These are phyloP conservation scores for Hericium rajendrae DNA, from an alignment of 768 basidiomycete species.

Conservation along the genomic window DNA sequence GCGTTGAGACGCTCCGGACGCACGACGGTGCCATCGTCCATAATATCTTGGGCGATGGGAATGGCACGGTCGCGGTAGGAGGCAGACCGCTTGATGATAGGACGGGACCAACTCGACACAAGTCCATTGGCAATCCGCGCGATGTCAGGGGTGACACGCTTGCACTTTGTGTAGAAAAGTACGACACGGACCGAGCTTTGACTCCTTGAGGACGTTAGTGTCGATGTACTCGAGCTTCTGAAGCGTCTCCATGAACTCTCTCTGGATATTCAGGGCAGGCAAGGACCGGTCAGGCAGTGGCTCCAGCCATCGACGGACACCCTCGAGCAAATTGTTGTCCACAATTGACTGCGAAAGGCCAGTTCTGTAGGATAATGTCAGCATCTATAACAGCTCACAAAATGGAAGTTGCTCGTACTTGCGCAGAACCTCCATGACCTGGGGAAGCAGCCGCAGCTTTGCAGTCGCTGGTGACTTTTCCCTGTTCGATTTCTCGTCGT, in stretches of 20 bases:
- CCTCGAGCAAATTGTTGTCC: conserved; percentile 90
- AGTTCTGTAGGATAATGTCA: conserved; percentile 37
- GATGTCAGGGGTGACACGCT: conserved; percentile 77
- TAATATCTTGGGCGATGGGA: conserved; percentile 40
- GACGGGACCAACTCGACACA: conserved; percentile 79
- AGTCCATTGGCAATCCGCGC: conserved; percentile 76
- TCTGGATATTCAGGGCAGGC: conserved; percentile 93
- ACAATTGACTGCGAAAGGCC: conserved; percentile 86
- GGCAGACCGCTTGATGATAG: conserved; percentile 84
- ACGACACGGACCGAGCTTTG: conserved; percentile 81
- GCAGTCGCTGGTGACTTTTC: conserved; percentile 74
- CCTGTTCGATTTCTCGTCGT: conserved; percentile 72
- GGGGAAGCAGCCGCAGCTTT: conserved; percentile 78
- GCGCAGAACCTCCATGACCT: conserved; percentile 86
- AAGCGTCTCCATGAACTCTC: conserved; percentile 77
- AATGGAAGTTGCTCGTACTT: conserved; percentile 47
- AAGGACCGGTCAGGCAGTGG: conserved; percentile 88
- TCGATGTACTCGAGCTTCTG: conserved; percentile 84
- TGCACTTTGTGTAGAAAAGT: conserved; percentile 94
- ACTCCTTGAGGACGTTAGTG: conserved; percentile 81
- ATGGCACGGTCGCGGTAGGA: conserved; percentile 70
- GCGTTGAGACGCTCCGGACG: conserved; percentile 50
- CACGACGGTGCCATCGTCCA: conserved; percentile 21
- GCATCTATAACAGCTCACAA: neutral
- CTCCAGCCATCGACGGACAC: conserved; percentile 85